Evolutionary conservation across 192 early-diverging fungal species (phyloP).

Genomic region (Coemansia javaensis): DNA sequence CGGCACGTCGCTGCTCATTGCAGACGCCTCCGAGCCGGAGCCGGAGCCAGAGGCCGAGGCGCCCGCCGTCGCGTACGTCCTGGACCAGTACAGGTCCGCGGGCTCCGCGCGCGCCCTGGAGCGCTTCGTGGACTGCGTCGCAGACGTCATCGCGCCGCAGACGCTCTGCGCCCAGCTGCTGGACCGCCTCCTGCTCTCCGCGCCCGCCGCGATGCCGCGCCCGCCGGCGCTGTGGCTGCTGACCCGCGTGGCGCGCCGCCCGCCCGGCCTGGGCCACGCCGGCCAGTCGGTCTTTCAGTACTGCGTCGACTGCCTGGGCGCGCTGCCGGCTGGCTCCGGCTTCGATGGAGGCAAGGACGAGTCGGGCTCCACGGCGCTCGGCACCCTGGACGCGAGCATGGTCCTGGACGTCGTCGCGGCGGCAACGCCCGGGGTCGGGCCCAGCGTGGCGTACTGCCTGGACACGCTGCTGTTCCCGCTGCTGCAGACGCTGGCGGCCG

Average conservation of each 20-base stretch:
- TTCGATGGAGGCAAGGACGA: too few relatives aligned
- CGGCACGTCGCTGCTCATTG: conserved; percentile 27
- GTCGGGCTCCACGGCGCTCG: too few relatives aligned
- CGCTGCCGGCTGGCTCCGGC: background rate
- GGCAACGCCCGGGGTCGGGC: conserved; percentile 11
- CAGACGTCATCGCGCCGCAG: background rate
- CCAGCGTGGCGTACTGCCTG: conserved; percentile 23
- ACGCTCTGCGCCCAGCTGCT: conserved; percentile 23
- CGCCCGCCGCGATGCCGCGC: background rate
- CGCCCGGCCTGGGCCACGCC: background rate
- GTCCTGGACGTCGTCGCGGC: conserved; percentile 21
- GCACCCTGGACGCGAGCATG: conserved; percentile 1
- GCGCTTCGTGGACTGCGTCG: conserved; percentile 6
- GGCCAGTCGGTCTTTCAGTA: conserved; percentile 21
- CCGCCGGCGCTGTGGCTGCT: conserved; percentile 27
- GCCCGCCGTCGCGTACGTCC: conserved; percentile 9
- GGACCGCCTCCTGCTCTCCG: background rate
- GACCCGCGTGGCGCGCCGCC: background rate
- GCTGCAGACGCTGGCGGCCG: conserved; percentile 11
- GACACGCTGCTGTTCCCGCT: conserved; percentile 39
- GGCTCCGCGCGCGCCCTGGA: conserved; percentile 15
- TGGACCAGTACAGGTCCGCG: conserved; percentile 12
- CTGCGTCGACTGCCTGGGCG: conserved; percentile 14
- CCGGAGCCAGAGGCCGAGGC: background rate
- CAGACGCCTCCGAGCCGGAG: conserved; percentile 12